phyloP scores from a whole-genome alignment of 208 protist genomes.

The Acanthamoeba divionensis region DNA sequence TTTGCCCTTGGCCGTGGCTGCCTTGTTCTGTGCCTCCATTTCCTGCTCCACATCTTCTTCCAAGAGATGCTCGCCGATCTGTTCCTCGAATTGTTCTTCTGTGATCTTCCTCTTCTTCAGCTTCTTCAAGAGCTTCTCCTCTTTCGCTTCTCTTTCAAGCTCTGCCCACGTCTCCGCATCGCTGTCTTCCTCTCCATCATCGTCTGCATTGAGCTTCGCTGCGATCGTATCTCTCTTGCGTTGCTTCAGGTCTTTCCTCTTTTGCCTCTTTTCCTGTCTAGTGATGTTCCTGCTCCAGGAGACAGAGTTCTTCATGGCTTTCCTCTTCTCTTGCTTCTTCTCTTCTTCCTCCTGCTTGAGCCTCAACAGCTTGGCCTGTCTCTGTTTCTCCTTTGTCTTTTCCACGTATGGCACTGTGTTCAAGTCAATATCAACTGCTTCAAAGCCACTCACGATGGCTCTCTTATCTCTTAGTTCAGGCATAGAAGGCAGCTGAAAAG shows the following conservation, averaged over 20 bases:
- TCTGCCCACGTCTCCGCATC: conserved; percentile 16
- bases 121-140: conserved; percentile 32
- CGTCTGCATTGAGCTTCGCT: background rate
- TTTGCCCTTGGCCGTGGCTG: background rate
- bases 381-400: conserved; percentile 39
- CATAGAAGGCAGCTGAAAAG: background rate
- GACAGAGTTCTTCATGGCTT: background rate
- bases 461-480: background rate
- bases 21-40: background rate
- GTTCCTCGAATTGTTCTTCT: conserved; percentile 38
- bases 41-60: conserved; percentile 12
- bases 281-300: conserved; percentile 18
- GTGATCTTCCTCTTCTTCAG: conserved; percentile 27
- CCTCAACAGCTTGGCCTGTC: conserved; percentile 34
- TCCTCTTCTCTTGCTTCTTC: conserved; percentile 5
- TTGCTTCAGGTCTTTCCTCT: conserved; percentile 10
- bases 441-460: background rate
- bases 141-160: conserved; percentile 2
- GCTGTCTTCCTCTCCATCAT: background rate
- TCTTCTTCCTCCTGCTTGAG: conserved; percentile 42
- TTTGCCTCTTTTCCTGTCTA: conserved; percentile 47
- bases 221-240: conserved; percentile 2
- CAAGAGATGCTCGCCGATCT: background rate
- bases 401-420: conserved; percentile 62
- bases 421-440: conserved; percentile 46